Evolutionary conservation across 331 rosid species (phyloP).

Genomic region (Quercus lobata): DNA sequence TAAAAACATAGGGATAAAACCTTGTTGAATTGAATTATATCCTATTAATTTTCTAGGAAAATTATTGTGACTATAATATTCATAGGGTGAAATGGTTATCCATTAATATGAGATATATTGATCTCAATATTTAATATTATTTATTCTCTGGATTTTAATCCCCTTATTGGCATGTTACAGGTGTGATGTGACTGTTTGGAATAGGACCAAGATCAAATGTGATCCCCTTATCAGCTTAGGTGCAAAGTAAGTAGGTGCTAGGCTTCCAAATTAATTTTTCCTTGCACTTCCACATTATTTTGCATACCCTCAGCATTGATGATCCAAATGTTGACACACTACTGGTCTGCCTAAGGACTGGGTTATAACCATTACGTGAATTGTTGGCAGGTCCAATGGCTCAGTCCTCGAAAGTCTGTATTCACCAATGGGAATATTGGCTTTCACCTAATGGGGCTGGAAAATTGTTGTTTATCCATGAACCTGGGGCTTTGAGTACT

Average conservation of each 20-base stretch:
- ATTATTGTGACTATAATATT: not conserved
- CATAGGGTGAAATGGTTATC: not conserved
- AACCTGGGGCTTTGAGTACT: not conserved
- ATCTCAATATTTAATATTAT: not conserved
- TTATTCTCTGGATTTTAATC: not conserved
- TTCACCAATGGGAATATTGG: not conserved
- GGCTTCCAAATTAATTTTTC: not conserved
- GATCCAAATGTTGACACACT: not conserved
- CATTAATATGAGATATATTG: not conserved
- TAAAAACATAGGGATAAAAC: not conserved
- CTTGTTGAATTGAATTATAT: not conserved
- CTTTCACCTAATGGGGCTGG: not conserved
- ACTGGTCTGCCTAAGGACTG: not conserved
- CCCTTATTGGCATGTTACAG: slow-evolving; percentile 32
- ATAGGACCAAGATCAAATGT: slow-evolving; percentile 91
- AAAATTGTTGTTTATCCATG: not conserved
- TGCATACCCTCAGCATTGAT: not conserved
- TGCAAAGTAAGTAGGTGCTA: slow-evolving; percentile 64
- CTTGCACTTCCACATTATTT: not conserved
- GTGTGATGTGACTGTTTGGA: slow-evolving; percentile 87
- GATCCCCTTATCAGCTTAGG: slow-evolving; percentile 80
- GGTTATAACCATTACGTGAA: not conserved
- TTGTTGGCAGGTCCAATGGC: not conserved
- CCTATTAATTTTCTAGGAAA: not conserved
- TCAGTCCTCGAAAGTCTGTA: not conserved